Percentiles rank a stretch among this genome's conserved stretches.
Evolutionary conservation across 1,284 basidiomycete genomes (phyloP).

Genomic region (Trametes sp.): DNA sequence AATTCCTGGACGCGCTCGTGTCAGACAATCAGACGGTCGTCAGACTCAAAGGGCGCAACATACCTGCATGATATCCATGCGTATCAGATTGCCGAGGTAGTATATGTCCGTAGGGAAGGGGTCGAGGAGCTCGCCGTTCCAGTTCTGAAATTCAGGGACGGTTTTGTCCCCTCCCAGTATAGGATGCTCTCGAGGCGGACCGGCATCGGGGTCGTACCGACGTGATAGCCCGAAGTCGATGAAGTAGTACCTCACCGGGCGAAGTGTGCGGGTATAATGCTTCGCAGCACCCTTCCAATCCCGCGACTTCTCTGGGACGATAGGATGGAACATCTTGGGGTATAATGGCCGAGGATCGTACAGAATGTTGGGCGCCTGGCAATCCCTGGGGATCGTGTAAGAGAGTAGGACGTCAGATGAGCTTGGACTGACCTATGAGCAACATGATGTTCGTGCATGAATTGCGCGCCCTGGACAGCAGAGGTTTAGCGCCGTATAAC

Average conservation of each 20-base stretch:
- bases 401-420: neutral
- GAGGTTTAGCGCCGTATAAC: neutral
- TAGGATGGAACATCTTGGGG: constrained; percentile 40
- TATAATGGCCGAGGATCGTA: constrained; percentile 42
- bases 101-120: constrained; percentile 41
- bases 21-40: neutral
- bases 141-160: constrained; percentile 11
- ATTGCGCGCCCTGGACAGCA: constrained; percentile 30
- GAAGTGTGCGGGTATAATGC: constrained; percentile 37
- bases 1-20: neutral
- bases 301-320: neutral
- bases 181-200: constrained; percentile 4
- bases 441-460: constrained; percentile 32
- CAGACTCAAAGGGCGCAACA: neutral
- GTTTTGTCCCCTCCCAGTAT: constrained; percentile 20
- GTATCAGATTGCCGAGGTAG: constrained; percentile 38
- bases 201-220: neutral
- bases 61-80: constrained; percentile 39
- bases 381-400: constrained; percentile 43
- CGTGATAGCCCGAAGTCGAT: constrained; percentile 43
- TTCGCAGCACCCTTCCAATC: constrained; percentile 33
- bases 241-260: constrained; percentile 25
- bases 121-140: constrained; percentile 23
- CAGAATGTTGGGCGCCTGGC: constrained; percentile 44
- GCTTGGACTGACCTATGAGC: constrained; percentile 28